phyloP scores from a whole-genome alignment of 768 basidiomycete species.

The Trametopsis cervina region DNA sequence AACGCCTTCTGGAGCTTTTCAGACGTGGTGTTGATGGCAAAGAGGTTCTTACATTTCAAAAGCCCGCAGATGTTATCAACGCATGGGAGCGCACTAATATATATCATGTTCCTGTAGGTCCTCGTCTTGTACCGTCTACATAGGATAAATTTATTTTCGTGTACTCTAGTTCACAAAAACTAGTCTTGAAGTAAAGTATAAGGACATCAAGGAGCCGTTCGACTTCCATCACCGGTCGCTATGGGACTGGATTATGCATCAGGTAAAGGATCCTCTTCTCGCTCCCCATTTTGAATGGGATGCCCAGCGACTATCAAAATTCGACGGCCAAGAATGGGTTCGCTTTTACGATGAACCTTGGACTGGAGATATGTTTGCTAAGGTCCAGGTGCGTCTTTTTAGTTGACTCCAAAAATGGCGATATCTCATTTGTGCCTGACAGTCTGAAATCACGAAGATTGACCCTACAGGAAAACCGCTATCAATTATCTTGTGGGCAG shows the following conservation, averaged over 20 bases:
- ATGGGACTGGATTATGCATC: slow-evolving; percentile 11
- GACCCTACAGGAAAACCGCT: neutral
- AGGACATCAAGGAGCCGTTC: neutral
- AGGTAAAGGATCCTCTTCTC: slow-evolving; percentile 7
- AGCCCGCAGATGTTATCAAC: slow-evolving; percentile 2
- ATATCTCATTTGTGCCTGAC: neutral
- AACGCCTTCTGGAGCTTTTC: slow-evolving; percentile 3
- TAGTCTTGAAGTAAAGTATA: neutral
- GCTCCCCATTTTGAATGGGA: slow-evolving; percentile 13
- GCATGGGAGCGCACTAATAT: slow-evolving; percentile 1
- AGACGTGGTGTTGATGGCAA: neutral
- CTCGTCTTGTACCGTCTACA: neutral
- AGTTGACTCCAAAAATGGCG: neutral
- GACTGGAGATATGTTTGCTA: slow-evolving; percentile 10
- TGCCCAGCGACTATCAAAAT: slow-evolving; percentile 8
- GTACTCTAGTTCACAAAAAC: slow-evolving; percentile 2
- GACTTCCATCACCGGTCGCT: slow-evolving; percentile 8
- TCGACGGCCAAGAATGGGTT: slow-evolving; percentile 6
- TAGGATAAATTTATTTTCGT: neutral
- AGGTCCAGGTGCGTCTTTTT: slow-evolving; percentile 10
- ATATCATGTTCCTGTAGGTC: slow-evolving; percentile 6
- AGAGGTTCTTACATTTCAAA: neutral
- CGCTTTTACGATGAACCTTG: slow-evolving; percentile 12
- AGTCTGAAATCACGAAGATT: neutral
- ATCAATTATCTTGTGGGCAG: slow-evolving; percentile 14